Percentiles rank a stretch among this genome's conserved stretches.
Evolutionary conservation across 345 rosid genomes (phyloP).

Genomic region (Eucalyptus leucophloia): DNA sequence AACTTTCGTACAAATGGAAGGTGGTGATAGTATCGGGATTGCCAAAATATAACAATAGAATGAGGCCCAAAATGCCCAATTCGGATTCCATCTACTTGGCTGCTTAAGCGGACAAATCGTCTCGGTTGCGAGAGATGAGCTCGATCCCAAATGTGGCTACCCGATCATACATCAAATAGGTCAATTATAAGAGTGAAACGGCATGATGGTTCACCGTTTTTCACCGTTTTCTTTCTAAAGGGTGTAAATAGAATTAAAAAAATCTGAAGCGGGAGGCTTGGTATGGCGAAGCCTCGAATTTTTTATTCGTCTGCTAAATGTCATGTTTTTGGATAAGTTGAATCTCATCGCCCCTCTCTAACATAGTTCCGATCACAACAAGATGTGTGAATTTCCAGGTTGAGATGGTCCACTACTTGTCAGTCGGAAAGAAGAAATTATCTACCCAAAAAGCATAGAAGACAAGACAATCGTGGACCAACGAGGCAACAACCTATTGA

Average conservation of each 20-base stretch:
- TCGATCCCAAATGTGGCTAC: not conserved
- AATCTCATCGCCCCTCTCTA: not conserved
- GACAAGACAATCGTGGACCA: not conserved
- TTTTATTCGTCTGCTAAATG: not conserved
- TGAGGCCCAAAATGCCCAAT: not conserved
- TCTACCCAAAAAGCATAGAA: not conserved
- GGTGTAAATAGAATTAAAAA: not conserved
- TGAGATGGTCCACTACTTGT: not conserved
- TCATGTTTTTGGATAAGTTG: not conserved
- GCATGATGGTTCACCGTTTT: not conserved
- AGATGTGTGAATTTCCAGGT: not conserved
- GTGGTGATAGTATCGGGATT: not conserved
- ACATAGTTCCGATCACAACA: not conserved
- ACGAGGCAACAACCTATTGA: not conserved
- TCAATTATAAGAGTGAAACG: not conserved
- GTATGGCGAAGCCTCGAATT: not conserved
- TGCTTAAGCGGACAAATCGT: fast-evolving
- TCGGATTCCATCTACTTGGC: not conserved
- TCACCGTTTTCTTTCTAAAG: not conserved
- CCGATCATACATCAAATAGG: not conserved
- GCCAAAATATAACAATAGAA: not conserved
- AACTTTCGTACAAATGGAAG: not conserved
- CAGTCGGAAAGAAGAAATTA: not conserved
- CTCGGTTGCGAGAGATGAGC: not conserved
- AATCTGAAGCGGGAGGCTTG: not conserved